A percentile compares a stretch with the other conserved stretches of the same genome.
phyloP scores from a whole-genome alignment of 176 grass and related monocot species.

The Hordeum marinum region DNA sequence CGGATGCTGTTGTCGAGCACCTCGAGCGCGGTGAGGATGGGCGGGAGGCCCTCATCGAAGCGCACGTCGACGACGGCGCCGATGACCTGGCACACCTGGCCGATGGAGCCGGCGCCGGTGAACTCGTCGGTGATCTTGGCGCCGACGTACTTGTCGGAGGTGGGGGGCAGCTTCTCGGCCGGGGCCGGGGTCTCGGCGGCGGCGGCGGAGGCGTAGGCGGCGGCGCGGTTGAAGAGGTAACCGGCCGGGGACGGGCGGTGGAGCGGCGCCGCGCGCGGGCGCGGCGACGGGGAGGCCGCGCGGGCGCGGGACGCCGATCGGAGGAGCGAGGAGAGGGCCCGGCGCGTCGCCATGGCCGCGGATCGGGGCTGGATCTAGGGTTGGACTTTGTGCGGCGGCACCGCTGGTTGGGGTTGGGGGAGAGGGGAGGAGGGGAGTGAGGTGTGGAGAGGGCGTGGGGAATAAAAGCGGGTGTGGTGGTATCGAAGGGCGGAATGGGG shows the following conservation, averaged over 20 bases:
- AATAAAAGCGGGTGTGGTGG: constrained; percentile 35
- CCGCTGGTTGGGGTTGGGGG: neutral
- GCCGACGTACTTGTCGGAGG: constrained; percentile 25
- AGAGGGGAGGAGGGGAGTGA: neutral
- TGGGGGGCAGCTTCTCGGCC: constrained; percentile 12
- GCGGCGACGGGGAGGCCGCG: constrained; percentile 47
- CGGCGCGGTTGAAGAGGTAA: constrained; percentile 64
- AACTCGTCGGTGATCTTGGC: constrained; percentile 98
- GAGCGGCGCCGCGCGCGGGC: constrained; percentile 26
- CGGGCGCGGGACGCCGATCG: constrained; percentile 50
- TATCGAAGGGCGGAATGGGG: constrained; percentile 25
- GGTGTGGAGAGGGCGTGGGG: constrained; percentile 6
- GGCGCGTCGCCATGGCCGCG: constrained; percentile 82
- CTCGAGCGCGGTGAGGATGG: constrained; percentile 96
- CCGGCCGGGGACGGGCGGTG: constrained; percentile 62
- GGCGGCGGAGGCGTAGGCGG: constrained; percentile 54
- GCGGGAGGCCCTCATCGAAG: constrained; percentile 82
- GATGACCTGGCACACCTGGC: constrained; percentile 95
- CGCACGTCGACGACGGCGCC: constrained; percentile 95
- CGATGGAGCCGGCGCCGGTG: constrained; percentile 86
- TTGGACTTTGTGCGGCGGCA: constrained; percentile 47
- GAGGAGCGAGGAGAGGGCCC: constrained; percentile 64
- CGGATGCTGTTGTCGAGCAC: constrained; percentile 96
- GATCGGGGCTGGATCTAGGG: constrained; percentile 53
- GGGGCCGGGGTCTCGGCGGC: neutral